Evolutionary conservation across 345 rosid genomes (phyloP).

Genomic region (Alliaria petiolata): DNA sequence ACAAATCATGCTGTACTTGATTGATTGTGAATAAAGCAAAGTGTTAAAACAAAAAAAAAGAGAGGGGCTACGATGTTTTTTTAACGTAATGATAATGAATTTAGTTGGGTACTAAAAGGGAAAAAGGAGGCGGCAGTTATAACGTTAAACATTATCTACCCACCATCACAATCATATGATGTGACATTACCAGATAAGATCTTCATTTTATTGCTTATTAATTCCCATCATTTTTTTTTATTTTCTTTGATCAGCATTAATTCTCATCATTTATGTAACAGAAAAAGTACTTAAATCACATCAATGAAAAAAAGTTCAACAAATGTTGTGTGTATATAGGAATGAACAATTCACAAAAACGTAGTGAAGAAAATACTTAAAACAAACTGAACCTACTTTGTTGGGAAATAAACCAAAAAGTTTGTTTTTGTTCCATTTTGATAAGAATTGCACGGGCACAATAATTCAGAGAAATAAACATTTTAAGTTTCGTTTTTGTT

Average conservation of each 20-base stretch:
- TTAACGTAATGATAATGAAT: background rate
- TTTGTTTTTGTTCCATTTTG: background rate
- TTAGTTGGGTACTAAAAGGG: background rate
- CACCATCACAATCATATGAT: constrained; percentile 25
- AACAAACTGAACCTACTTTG: background rate
- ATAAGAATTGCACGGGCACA: too few species aligned
- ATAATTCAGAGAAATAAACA: background rate
- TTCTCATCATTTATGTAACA: constrained; percentile 11
- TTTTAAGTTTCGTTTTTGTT: background rate
- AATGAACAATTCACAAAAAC: background rate
- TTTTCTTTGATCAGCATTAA: background rate
- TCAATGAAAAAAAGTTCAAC: background rate
- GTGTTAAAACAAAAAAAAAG: background rate
- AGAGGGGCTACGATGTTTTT: constrained; percentile 11
- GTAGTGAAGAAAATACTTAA: background rate
- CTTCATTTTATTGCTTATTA: background rate
- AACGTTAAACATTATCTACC: constrained; percentile 29
- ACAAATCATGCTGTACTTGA: background rate
- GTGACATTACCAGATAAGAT: constrained; percentile 27
- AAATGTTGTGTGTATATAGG: background rate
- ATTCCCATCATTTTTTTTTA: background rate
- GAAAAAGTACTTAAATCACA: constrained; percentile 4
- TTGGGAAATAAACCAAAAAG: background rate
- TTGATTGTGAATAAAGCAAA: constrained; percentile 21
- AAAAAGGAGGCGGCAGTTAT: constrained; percentile 23